phyloP scores from a whole-genome alignment of 805 yeast genomes.

The Ogataea degrootiae region DNA sequence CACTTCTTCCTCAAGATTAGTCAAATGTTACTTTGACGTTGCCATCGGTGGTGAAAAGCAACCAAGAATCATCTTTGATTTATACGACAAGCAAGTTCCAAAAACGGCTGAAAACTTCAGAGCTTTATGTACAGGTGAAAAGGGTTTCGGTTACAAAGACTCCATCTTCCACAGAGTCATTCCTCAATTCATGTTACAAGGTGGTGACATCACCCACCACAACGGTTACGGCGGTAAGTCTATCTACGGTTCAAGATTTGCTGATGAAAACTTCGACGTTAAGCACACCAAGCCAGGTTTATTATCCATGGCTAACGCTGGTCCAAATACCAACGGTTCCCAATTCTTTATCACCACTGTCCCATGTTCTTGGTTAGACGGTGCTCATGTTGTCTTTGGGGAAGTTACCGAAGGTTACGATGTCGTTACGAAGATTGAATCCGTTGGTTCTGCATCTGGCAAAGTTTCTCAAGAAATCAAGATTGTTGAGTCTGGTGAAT shows the following conservation, averaged over 20 bases:
- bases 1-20: constrained; percentile 37
- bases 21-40: constrained; percentile 55
- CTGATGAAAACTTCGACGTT: constrained; percentile 70
- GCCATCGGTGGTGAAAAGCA: constrained; percentile 48
- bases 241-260: constrained; percentile 73
- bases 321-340: constrained; percentile 97
- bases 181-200: constrained; percentile 95
- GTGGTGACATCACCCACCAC: constrained; percentile 79
- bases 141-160: constrained; percentile 84
- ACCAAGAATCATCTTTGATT: constrained; percentile 69
- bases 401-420: constrained; percentile 84
- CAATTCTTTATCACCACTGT: constrained; percentile 96
- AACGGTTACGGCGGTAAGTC: constrained; percentile 92
- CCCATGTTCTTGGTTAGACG: constrained; percentile 83
- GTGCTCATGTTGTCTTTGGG: constrained; percentile 93
- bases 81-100: constrained; percentile 88
- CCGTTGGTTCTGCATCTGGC: constrained; percentile 47
- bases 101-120: constrained; percentile 96
- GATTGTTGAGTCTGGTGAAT: constrained; percentile 55
- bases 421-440: constrained; percentile 79
- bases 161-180: constrained; percentile 94
- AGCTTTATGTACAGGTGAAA: constrained; percentile 83
- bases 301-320: constrained; percentile 96
- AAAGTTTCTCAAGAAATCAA: constrained; percentile 43
- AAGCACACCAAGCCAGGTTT: constrained; percentile 76